Percentiles rank a stretch among this genome's conserved stretches.
These are phyloP conservation scores for Castanospermum australe DNA, from an alignment of 306 rosid genomes.

Conservation along the genomic window DNA sequence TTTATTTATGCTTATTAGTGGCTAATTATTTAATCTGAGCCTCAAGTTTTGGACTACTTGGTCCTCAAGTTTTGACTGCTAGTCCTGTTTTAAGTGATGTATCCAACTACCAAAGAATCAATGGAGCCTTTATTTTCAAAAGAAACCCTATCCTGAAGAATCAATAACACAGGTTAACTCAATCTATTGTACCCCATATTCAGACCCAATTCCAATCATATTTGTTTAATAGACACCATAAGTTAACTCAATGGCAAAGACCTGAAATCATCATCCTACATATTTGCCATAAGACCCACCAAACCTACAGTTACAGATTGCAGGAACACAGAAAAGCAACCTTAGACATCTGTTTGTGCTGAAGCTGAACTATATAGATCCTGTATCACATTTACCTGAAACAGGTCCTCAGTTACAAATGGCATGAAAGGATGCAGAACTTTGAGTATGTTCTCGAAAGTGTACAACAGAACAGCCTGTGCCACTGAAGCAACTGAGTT, in stretches of 20 bases:
- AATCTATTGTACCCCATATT: no score
- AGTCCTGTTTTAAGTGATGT: background rate
- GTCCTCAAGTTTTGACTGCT: no score
- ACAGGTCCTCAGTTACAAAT: slow-evolving; percentile 91
- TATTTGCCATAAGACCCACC: background rate
- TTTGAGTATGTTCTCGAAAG: slow-evolving; percentile 79
- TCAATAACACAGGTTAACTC: no score
- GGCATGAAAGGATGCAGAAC: slow-evolving; percentile 97
- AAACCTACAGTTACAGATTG: background rate
- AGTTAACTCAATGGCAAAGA: background rate
- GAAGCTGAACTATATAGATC: background rate
- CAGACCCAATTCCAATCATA: background rate
- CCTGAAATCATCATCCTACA: background rate
- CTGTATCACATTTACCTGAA: slow-evolving; percentile 66
- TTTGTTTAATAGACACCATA: background rate
- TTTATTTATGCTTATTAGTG: no score
- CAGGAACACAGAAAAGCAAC: background rate
- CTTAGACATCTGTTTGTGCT: background rate
- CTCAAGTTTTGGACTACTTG: no score
- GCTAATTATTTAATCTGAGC: background rate
- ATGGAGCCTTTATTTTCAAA: background rate
- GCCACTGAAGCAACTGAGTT: slow-evolving; percentile 59
- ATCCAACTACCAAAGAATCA: background rate
- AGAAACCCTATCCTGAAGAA: no score
- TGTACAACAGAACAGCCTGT: slow-evolving; percentile 85